Conservation (phyloP, 352 stramenopile species). For the Phytophthora pinifolia region DNA sequence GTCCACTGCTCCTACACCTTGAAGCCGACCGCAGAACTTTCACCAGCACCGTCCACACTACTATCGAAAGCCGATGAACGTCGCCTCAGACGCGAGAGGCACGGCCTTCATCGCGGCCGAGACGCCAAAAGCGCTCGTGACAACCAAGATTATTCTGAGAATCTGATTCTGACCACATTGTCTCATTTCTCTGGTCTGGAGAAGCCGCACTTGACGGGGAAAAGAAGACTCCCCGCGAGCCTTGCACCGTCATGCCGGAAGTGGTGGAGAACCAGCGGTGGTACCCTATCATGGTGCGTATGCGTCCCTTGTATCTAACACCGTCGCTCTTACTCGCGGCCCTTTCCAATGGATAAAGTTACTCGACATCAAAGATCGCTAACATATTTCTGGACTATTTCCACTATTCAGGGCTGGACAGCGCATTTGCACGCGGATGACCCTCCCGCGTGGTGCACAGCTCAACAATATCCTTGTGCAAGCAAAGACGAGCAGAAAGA, state of each 20-base stretch:
- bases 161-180: constrained; percentile 7
- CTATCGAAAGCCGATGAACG: too few species aligned
- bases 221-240: constrained; percentile 1
- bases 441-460: constrained; percentile 67
- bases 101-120: too few species aligned
- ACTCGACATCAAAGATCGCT: constrained; percentile 2
- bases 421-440: constrained; percentile 67
- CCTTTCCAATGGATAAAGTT: neutral
- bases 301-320: constrained; percentile 10
- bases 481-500: constrained; percentile 64
- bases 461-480: constrained; percentile 37
- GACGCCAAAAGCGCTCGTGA: too few species aligned
- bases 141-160: neutral
- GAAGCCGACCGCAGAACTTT: too few species aligned
- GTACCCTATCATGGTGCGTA: constrained; percentile 72
- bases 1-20: neutral
- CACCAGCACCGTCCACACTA: too few species aligned
- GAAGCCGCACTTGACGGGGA: constrained; percentile 9
- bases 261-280: constrained; percentile 89
- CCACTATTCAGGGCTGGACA: constrained; percentile 62
- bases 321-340: neutral
- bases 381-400: constrained; percentile 4
- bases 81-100: too few species aligned
- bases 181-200: constrained; percentile 16
- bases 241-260: constrained; percentile 40